These are phyloP conservation scores for Mucor irregularis DNA, from an alignment of 371 early-diverging fungal species.

Conservation along the genomic window DNA sequence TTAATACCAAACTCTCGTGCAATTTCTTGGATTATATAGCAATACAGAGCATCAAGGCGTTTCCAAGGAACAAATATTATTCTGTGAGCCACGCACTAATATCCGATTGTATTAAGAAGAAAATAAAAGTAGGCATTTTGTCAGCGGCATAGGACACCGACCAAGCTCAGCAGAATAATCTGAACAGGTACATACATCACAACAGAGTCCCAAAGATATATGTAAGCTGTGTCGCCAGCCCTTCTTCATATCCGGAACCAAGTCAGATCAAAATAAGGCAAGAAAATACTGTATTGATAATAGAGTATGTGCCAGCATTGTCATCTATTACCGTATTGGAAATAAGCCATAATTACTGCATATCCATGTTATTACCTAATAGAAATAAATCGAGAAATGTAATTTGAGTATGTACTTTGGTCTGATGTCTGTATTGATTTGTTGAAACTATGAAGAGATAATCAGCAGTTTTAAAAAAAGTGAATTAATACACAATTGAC, in stretches of 20 bases:
- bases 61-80: conserved; percentile 14
- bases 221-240: conserved; percentile 7
- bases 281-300: not conserved
- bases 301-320: not conserved
- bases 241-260: conserved; percentile 18
- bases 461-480: not conserved
- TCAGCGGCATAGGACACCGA: conserved; percentile 16
- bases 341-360: not conserved
- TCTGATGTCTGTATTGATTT: not conserved
- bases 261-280: conserved; percentile 11
- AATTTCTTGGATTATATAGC: conserved; percentile 10
- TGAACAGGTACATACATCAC: conserved; percentile 16
- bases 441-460: not conserved
- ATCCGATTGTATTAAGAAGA: conserved; percentile 19
- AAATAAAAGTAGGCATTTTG: conserved; percentile 7
- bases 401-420: not conserved
- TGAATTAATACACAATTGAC: not conserved
- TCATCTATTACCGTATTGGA: not conserved
- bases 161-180: conserved; percentile 19
- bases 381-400: not conserved
- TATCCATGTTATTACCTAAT: not conserved
- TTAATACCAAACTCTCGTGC: conserved; percentile 2
- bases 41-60: conserved; percentile 17
- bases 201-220: conserved; percentile 18
- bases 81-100: conserved; percentile 12